Evolutionary conservation across 2,329 filamentous ascomycete genomes (phyloP).

Genomic region (Neoascochyta sp.): DNA sequence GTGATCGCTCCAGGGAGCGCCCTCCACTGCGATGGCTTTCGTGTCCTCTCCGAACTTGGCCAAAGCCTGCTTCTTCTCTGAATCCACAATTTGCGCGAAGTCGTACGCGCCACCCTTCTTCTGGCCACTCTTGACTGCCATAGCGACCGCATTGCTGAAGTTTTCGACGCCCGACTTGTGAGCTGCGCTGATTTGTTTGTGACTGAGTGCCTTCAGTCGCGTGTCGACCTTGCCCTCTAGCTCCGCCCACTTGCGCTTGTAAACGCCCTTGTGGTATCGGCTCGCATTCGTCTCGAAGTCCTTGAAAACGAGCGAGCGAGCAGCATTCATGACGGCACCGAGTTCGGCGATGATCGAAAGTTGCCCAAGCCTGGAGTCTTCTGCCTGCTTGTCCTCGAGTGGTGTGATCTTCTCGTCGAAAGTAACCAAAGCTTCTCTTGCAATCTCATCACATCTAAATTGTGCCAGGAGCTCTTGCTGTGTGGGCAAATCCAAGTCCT

Average conservation of each 20-base stretch:
- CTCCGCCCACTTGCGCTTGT: conserved; percentile 77
- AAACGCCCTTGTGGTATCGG: conserved; percentile 95
- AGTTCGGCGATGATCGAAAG: conserved; percentile 70
- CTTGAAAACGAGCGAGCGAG: conserved; percentile 69
- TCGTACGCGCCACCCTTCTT: conserved; percentile 89
- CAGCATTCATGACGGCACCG: conserved; percentile 66
- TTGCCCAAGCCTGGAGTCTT: conserved; percentile 68
- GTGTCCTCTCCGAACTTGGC: conserved; percentile 73
- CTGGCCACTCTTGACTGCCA: conserved; percentile 84
- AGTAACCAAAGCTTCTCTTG: conserved; percentile 75
- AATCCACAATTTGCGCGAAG: conserved; percentile 87
- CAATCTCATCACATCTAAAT: conserved; percentile 96
- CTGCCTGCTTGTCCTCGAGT: conserved; percentile 80
- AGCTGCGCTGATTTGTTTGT: conserved; percentile 79
- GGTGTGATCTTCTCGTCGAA: conserved; percentile 82
- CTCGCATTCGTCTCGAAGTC: conserved; percentile 89
- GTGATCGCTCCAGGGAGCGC: conserved; percentile 84
- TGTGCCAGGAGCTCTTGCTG: conserved; percentile 96
- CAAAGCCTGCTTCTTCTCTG: conserved; percentile 74
- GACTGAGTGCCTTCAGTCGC: conserved; percentile 83
- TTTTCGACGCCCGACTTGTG: conserved; percentile 82
- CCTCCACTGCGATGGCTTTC: conserved; percentile 69
- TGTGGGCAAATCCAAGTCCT: conserved; percentile 92
- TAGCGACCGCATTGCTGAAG: conserved; percentile 84
- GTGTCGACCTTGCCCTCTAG: conserved; percentile 82